Evolutionary conservation across 805 yeast genomes (phyloP), one percentile per base, ranked within the genome.

Genomic region (Metschnikowia shivogae): DNA sequence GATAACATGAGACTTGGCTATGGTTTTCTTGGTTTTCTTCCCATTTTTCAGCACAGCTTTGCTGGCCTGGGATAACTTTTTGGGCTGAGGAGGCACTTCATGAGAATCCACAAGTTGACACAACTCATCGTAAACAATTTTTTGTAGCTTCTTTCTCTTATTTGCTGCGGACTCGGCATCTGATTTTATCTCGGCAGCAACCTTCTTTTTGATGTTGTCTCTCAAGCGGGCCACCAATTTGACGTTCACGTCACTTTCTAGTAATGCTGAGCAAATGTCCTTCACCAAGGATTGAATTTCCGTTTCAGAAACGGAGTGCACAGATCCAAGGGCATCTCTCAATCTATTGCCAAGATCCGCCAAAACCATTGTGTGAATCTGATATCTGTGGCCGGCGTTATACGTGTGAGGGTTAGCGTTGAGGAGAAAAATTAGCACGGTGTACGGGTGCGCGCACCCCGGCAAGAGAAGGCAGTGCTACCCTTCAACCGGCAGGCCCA

Each of bases 221-320:
- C 97, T 78, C 49, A 92, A 69, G 51, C 76, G 76, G 32, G 87
- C 81, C 26, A 92, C 99, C 39, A 92, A 73, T 55, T 78, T 80
- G 61, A 93, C 82, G 60, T 93, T 93, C 20, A 92, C 98, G 65
- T 92, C 99, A n/a, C 93, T 77, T 65, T 90, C 97, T 46, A 93
- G 72, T 46, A 92, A 75, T 0, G 99, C 99, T 47, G 86, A 83
- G 47, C 95, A 87, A 42, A 92, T 83, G 57, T 86, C 95, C 63
- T 92, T 92, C 56, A 93, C 70, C 84, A 90, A 79, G 28, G 58
- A 47, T 35, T 61, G 62, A 36, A 72, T 62, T 42, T 72, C 76
- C 29, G 60, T 62, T 38, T 63, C 66, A 4, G 72, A 62, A 5
- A 70, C 75, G 6, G 72, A 65, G 14, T 68, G 69, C 29, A 71